Evolutionary conservation across 805 yeast genomes (phyloP), one percentile per base, ranked within the genome.

Genomic region (Schwanniomyces polymorphus): DNA sequence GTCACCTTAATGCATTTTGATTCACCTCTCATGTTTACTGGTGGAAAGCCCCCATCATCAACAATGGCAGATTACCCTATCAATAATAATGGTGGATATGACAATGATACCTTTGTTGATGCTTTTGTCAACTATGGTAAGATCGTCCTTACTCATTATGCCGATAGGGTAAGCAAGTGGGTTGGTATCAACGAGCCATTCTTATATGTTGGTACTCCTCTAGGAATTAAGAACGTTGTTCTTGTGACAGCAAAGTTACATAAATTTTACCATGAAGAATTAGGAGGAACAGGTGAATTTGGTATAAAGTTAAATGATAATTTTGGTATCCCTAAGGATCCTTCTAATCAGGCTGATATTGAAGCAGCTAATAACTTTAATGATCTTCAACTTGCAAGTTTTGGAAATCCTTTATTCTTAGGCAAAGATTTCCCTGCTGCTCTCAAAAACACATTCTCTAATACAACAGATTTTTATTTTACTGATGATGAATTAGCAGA

Each of bases 1-100:
- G 62, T 59, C 21, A 67, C 73, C 1, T 57, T 67, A 44, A 60
- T 58, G 38, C 73, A 67, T 50, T 67, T 66, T 55, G 73, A 67
- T 50, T 44, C 64, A 7, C 73, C 73, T 2, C 41, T 47, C 23
- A 42, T 40, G 12, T 50, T 52, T 27, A 41, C 39, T 37, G 46
- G 25, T n/a, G 47, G 49, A 6, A 41, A 37, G n/a, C 11, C 35
- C 14, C 35, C 35, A 31, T 31, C 35, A 31, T 3, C 8, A 31
- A 17, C 2, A 16, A 17, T 17, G 5, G 47, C n/a, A 6, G 33
- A 38, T 27, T 31, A 37, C 28, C 31, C 55, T 55, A 58, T 61
- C 43, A 39, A 44, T 8, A 29, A 44, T 40, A 53, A 63, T 38
- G 61, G 57, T 18, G 72, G 71, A 1, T 60, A 59, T 50, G 55